Evolutionary conservation across 1,139 yeast species (phyloP), one percentile per base, ranked within the genome.

Genomic region (Lodderomyces metapsilosis): DNA sequence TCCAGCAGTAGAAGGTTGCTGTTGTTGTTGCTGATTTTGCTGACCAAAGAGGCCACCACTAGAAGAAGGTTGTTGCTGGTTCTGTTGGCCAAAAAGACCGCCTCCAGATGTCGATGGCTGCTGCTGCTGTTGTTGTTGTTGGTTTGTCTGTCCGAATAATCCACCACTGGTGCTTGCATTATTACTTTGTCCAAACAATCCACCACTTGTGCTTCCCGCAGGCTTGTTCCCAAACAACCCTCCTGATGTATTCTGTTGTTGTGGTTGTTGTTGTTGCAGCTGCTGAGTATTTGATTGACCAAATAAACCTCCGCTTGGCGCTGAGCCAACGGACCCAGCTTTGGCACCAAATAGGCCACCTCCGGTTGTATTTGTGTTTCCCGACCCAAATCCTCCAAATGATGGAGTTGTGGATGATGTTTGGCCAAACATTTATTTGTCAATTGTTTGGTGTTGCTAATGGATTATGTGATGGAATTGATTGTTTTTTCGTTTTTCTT

Each of bases 241-340:
- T 34, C 36, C 34, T n/a, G 40, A 35, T 33, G 44, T 34, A 24
- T 16, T 37, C 32, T 39, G 17, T 15, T 21, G 18, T 33, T 21
- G 18, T 9, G 9, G 24, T 20, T 13, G 28, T 11, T 15, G 37
- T n/a, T 23, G 25, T 34, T 23, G 24, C 24, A n/a, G n/a, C n/a
- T 33, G 36, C 23, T 23, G 28, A 3, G 39, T 28, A 20, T 35
- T 37, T 17, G 39, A 25, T 37, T 44, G 48, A 20, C 59, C 62
- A 48, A 56, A 53, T 28, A 56, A 38, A 16, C 60, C 59, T 13
- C 68, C 62, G n/a, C 47, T 36, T 15, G 51, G 42, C 27, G 36
- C 37, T 12, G 36, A 21, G 35, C 24, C 24, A 18, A 21, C 23
- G 31, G 40, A 28, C n/a, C 48, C 46, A 15, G 55, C 48, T 38